phyloP scores from a whole-genome alignment of 1,284 basidiomycete species.

The Pyrrhoderma noxium region DNA sequence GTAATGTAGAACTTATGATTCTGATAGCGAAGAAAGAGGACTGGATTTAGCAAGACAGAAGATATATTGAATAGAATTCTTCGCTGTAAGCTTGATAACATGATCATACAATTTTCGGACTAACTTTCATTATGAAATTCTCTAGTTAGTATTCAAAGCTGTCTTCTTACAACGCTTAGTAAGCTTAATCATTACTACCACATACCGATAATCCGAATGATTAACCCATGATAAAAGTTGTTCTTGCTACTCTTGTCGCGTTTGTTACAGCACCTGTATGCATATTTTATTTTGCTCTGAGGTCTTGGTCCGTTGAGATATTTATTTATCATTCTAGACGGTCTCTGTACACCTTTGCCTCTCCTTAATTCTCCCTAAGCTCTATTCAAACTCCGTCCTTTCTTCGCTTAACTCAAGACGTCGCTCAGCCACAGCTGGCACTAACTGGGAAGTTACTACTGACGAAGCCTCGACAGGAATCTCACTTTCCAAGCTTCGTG shows the following conservation, averaged over 20 bases:
- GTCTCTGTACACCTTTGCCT: conserved; percentile 1
- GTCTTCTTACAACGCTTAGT: conserved; percentile 8
- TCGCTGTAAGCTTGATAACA: not conserved
- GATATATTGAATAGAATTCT: conserved; percentile 7
- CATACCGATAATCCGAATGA: too few relatives aligned
- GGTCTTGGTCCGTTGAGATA: too few relatives aligned
- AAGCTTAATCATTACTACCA: not conserved
- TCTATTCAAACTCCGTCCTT: conserved; percentile 8
- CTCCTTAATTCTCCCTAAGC: conserved; percentile 6
- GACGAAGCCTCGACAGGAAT: too few relatives aligned
- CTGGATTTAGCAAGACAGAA: not conserved
- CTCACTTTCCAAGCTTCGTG: too few relatives aligned
- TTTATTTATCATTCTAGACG: not conserved
- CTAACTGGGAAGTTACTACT: too few relatives aligned
- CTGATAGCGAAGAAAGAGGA: conserved; percentile 1
- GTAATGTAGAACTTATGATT: not conserved
- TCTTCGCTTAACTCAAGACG: conserved; percentile 10
- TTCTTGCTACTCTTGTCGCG: too few relatives aligned
- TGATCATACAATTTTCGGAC: too few relatives aligned
- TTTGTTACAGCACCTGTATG: too few relatives aligned
- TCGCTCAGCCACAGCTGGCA: too few relatives aligned
- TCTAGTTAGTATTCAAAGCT: conserved; percentile 11
- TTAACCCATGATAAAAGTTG: too few relatives aligned
- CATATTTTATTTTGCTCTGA: too few relatives aligned
- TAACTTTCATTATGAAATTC: not conserved